These are phyloP conservation scores for Colletotrichum australisinense DNA, from an alignment of 2,329 filamentous ascomycete species.

Conservation along the genomic window DNA sequence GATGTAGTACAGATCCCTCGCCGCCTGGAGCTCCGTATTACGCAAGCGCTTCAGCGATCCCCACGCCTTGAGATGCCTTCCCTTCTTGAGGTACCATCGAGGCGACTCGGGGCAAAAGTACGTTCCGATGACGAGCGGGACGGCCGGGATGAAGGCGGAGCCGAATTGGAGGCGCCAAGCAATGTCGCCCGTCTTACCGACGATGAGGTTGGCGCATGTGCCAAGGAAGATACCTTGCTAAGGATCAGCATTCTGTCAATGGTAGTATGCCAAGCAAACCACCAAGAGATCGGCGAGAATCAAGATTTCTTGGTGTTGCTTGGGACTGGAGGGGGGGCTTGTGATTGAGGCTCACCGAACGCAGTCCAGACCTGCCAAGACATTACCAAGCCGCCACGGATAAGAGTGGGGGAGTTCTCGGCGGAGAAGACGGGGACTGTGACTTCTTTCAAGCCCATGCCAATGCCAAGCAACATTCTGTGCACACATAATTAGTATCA, in stretches of 20 bases:
- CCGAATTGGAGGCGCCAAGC: slow-evolving; percentile 74
- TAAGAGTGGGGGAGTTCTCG: slow-evolving; percentile 62
- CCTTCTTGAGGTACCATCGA: slow-evolving; percentile 74
- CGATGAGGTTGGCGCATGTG: slow-evolving; percentile 72
- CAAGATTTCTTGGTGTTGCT: neutral
- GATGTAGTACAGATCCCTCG: slow-evolving; percentile 72
- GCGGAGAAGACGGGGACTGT: slow-evolving; percentile 66
- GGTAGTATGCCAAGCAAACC: neutral
- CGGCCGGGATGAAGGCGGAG: slow-evolving; percentile 73
- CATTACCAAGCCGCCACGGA: slow-evolving; percentile 65
- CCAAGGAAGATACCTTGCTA: slow-evolving; percentile 71
- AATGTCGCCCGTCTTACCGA: slow-evolving; percentile 68
- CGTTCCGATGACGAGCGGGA: slow-evolving; percentile 67
- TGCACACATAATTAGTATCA: neutral
- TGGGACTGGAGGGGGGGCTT: neutral
- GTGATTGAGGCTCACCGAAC: slow-evolving; percentile 49
- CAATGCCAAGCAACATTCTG: slow-evolving; percentile 64
- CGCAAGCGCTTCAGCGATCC: slow-evolving; percentile 66
- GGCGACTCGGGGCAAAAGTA: slow-evolving; percentile 75
- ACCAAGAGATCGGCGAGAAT: neutral
- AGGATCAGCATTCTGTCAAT: slow-evolving; percentile 6
- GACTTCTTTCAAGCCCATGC: slow-evolving; percentile 66
- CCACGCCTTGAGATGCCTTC: slow-evolving; percentile 64
- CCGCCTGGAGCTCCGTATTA: slow-evolving; percentile 69
- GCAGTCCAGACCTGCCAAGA: slow-evolving; percentile 66